Evolutionary conservation across 2,329 filamentous ascomycete genomes (phyloP).

Genomic region (Aspergillus clavatus): DNA sequence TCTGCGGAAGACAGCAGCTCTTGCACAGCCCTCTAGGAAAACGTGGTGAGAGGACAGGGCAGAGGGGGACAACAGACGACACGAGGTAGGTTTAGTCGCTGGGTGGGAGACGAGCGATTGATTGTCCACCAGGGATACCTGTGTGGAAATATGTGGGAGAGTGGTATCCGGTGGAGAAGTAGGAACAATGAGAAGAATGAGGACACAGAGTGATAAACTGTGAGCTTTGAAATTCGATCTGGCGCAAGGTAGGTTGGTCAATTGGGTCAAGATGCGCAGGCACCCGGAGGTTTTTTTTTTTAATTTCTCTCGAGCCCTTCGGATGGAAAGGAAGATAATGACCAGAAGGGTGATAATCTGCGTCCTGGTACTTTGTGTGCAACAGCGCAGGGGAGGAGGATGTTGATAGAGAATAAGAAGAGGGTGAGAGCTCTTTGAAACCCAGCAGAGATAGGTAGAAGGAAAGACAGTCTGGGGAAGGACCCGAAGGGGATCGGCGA

Average conservation of each 20-base stretch:
- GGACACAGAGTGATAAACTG: neutral
- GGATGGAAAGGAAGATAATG: conserved; percentile 1
- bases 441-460: conserved; percentile 19
- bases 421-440: conserved; percentile 10
- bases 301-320: too few relatives aligned
- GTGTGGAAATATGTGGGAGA: neutral
- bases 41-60: neutral
- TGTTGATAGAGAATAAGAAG: too few relatives aligned
- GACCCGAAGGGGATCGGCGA: conserved; percentile 39
- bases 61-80: conserved; percentile 2
- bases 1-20: neutral
- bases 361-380: neutral
- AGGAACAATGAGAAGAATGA: neutral
- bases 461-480: conserved; percentile 34
- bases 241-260: neutral
- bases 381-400: conserved; percentile 1
- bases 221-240: neutral
- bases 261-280: neutral
- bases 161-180: neutral
- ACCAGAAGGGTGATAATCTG: conserved; percentile 1
- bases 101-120: neutral
- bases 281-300: neutral
- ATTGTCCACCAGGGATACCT: neutral
- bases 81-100: neutral
- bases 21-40: neutral